phyloP scores from a whole-genome alignment of 2,329 filamentous ascomycete species.

The Venturia nashicola region DNA sequence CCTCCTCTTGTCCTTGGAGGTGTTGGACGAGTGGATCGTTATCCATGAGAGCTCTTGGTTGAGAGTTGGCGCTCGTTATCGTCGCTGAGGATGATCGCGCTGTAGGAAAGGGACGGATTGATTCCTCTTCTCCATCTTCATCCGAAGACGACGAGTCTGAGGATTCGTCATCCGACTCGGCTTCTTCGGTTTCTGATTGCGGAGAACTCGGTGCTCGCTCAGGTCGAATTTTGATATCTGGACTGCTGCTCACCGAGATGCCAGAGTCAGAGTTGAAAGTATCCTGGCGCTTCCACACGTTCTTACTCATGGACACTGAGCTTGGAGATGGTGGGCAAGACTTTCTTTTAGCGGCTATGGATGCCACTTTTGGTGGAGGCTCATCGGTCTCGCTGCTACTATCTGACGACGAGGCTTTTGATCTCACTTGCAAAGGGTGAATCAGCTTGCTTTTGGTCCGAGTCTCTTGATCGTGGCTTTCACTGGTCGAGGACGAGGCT shows the following conservation, averaged over 20 bases:
- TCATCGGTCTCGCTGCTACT: background rate
- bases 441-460: background rate
- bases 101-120: background rate
- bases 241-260: constrained; percentile 22
- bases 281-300: constrained; percentile 7
- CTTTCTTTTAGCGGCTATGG: background rate
- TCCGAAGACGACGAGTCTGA: background rate
- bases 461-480: background rate
- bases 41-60: constrained; percentile 2
- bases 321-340: background rate
- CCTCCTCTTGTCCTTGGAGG: constrained; percentile 20
- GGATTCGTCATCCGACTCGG: constrained; percentile 2
- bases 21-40: constrained; percentile 12
- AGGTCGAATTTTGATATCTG: constrained; percentile 15
- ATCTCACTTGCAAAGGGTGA: background rate
- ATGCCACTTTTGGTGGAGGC: background rate
- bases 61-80: background rate
- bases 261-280: constrained; percentile 15
- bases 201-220: background rate
- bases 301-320: background rate
- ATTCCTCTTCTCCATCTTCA: constrained; percentile 10
- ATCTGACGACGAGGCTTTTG: background rate
- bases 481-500: background rate
- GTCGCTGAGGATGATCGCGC: background rate
- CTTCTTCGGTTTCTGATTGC: background rate